Evolutionary conservation across 306 rosid genomes (phyloP), one percentile per base, ranked within the genome.

Genomic region (Rosa multiflora): DNA sequence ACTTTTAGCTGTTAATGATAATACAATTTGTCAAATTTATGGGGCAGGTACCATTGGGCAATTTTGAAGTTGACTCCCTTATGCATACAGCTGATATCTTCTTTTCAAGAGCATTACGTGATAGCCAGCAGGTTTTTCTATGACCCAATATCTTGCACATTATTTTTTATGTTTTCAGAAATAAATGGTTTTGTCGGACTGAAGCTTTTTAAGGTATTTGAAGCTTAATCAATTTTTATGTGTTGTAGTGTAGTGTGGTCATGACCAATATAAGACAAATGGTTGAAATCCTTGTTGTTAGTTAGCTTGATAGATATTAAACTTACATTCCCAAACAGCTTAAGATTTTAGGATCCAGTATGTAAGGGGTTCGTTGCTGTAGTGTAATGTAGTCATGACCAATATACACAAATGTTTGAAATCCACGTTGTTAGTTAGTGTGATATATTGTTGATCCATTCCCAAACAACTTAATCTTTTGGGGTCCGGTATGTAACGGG

Each of bases 61-160:
- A 95, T 85, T 93, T 95, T 17, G 99, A 91, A 88, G 88, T 88
- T 75, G 98, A 95, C 82, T 93, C 98, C 94, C 96, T 90, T 43
- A 83, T 93, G 67, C 89, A 87, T 82, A 85, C 94, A 47, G 97
- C 91, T 7, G 99, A 95, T 86, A 80, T 90, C 81, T 90, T 93
- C 86, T 93, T 92, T 78, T 93, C 97, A 79, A 88, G 99, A 83
- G 99, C 96, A 49, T 75, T 95, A 85, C 92, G 69, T 20, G 98
- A 95, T 90, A 89, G 87, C 67, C 98, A 93, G 77, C 99, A 95
- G 98, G 98, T 93, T 82, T 48, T 77, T 76, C 48, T 76, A 61
- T 48, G 32, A 67, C 47, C 72, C 56, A 63, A 55, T 76, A 48
- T 72, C 61, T n/a, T 67, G 62, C 49, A 80, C 52, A 26, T 61